Conservation (phyloP, 768 basidiomycete species). For the Panaeolus papilionaceus region DNA sequence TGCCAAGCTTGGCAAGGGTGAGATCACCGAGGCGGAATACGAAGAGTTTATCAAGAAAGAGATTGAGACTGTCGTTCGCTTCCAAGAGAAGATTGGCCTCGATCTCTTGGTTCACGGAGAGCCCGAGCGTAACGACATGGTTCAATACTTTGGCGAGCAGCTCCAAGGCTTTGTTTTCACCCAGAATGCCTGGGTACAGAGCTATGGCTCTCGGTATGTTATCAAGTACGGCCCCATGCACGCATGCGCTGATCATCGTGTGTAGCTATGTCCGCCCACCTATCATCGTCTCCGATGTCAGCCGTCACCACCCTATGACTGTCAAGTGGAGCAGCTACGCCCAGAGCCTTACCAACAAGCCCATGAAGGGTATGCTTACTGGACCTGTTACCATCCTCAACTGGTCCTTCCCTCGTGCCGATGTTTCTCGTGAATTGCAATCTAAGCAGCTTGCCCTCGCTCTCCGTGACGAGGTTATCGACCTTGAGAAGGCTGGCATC, state of each 20-base stretch:
- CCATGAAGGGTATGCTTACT: slow-evolving; percentile 99
- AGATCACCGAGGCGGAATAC: slow-evolving; percentile 86
- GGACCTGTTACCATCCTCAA: slow-evolving; percentile 99
- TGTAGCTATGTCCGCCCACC: slow-evolving; percentile 94
- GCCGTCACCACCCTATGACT: slow-evolving; percentile 91
- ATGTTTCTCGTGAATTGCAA: slow-evolving; percentile 94
- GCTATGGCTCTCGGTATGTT: slow-evolving; percentile 90
- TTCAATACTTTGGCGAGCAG: slow-evolving; percentile 99
- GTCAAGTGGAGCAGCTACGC: slow-evolving; percentile 98
- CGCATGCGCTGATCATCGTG: background rate
- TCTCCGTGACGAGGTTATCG: slow-evolving; percentile 96
- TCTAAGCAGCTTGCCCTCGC: slow-evolving; percentile 98
- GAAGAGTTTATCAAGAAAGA: slow-evolving; percentile 99
- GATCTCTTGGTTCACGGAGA: slow-evolving; percentile 99
- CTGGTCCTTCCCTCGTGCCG: slow-evolving; percentile 99
- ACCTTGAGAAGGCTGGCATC: slow-evolving; percentile 97
- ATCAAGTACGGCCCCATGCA: slow-evolving; percentile 17
- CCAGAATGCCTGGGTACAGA: slow-evolving; percentile 99
- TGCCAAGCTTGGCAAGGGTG: slow-evolving; percentile 92
- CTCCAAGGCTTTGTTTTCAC: slow-evolving; percentile 97
- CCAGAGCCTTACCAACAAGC: slow-evolving; percentile 89
- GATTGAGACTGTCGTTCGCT: slow-evolving; percentile 89
- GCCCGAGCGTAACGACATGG: slow-evolving; percentile 99
- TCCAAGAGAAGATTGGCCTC: slow-evolving; percentile 97
- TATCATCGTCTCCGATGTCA: slow-evolving; percentile 98